phyloP scores from a whole-genome alignment of 495 filamentous ascomycete species.

The Penicillium atrosanguineum region DNA sequence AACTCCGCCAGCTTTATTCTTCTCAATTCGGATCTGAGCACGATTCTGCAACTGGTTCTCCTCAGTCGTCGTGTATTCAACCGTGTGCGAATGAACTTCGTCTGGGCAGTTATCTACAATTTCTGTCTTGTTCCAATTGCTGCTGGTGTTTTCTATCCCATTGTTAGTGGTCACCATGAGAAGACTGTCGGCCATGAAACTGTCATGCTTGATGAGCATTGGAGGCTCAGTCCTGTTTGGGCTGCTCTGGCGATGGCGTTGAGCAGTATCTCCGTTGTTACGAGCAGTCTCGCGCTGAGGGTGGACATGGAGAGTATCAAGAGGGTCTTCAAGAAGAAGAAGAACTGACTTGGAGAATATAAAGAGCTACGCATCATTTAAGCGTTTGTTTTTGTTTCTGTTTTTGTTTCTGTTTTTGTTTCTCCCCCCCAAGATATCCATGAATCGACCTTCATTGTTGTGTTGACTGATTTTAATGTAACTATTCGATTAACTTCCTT shows the following conservation, averaged over 20 bases:
- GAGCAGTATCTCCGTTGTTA: slow-evolving; percentile 78
- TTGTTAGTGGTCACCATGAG: slow-evolving; percentile 51
- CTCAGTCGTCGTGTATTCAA: slow-evolving; percentile 71
- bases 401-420: background rate
- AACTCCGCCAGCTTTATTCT: slow-evolving; percentile 80
- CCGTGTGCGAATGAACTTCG: slow-evolving; percentile 82
- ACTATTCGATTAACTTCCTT: slow-evolving; percentile 14
- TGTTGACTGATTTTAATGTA: background rate
- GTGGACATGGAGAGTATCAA: slow-evolving; percentile 32
- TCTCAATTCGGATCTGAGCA: slow-evolving; percentile 66
- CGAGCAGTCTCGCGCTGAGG: slow-evolving; percentile 67
- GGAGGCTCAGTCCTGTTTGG: slow-evolving; percentile 76
- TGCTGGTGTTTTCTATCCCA: slow-evolving; percentile 75
- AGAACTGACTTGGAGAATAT: slow-evolving; percentile 4
- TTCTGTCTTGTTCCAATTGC: slow-evolving; percentile 75
- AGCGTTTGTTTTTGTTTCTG: background rate
- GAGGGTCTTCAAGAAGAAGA: slow-evolving; percentile 18
- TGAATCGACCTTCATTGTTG: background rate
- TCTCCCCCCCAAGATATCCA: background rate
- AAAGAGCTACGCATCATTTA: background rate
- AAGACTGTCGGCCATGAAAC: slow-evolving; percentile 23
- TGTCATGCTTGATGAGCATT: slow-evolving; percentile 33
- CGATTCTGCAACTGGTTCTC: slow-evolving; percentile 69
- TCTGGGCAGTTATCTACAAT: slow-evolving; percentile 88
- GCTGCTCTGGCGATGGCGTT: slow-evolving; percentile 83